Evolutionary conservation across 495 filamentous ascomycete species (phyloP), one percentile per base, ranked within the genome.

Genomic region (Penicillium lagena): DNA sequence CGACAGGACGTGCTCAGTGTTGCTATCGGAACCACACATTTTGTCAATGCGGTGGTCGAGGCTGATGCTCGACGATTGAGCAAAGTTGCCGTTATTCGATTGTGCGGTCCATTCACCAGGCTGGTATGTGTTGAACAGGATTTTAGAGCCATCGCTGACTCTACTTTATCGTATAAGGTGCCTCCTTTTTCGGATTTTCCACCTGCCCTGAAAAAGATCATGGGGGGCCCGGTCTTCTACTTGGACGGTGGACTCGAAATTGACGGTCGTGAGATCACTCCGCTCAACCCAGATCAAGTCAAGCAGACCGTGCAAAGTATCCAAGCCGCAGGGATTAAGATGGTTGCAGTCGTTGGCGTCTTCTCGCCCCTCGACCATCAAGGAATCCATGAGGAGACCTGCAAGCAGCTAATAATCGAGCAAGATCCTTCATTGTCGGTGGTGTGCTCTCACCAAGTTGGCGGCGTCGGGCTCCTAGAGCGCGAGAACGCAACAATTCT

Each of bases 31-130:
- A 84, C 80, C 2, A 82, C 79, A 1, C 74, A 78, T 51, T 83
- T 82, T 56, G 72, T 83, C 47, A 83, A 83, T 55, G 79, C 80
- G 7, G 76, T 83, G 31, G 65, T 81, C 7, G 75, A 81, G 54
- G 59, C 70, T 8, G 78, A 83, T 55, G 58, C 67, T 12, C 47
- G 64, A 10, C 69, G 75, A 5, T 59, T 83, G 22, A 64, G 64
- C 8, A 64, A 61, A 29, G 79, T 83, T 2, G 79, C 77, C 12
- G 70, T 81, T 8, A 45, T 81, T 7, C 64, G 79, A 8, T 63
- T 81, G 9, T 79, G 66, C 34, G 71, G 73, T 6, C 66, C 73
- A 4, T 81, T 77, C 46, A 69, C 72, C 7, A 75, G 71, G 40
- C 44, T 39, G 34, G 51, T 54, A 40, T 12, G 35, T 1, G 0